Base-by-base conservation (phyloP, 2,329 filamentous ascomycete species). In the Proliferodiscus dingleyae region DNA sequence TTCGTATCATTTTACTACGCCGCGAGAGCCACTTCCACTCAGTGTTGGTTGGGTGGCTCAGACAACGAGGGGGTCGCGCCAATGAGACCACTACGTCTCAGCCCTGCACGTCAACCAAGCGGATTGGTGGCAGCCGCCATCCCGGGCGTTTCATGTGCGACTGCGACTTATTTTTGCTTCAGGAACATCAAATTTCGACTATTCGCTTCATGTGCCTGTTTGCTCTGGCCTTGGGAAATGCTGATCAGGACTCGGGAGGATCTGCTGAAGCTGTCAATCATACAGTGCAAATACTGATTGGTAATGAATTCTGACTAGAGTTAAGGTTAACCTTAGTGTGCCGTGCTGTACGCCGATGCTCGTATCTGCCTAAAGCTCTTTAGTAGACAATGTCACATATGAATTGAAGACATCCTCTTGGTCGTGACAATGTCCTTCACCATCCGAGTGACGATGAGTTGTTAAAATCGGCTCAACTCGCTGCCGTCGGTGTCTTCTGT, bases 1-100 rank as follows among this genome's bases (percentile, higher is more conserved):
- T 42, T 42, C 36, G 23, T 46, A 48, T 33, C 16, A 24, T 40
- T 21, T 18, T 28, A 39, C 49, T 49, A 26, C 46, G 40, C 39
- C 42, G 45, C n/a, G n/a, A n/a, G n/a, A n/a, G n/a, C n/a, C n/a
- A n/a, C n/a, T n/a, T n/a, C 38, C 36, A 32, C 24, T 16, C 37
- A 39, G 13, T 23, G 21, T 24, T 26, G 37, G 21, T n/a, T 40
- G 22, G 38, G 44, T 44, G 47, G 47, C 44, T 46, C 39, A 43
- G 38, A 34, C 43, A 22, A 5, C 21, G 10, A 11, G 21, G 28
- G 11, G 29, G 15, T 11, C 26, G 47, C 38, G 39, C 38, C 38
- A 34, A 34, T 34, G 15, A n/a, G 15, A 15, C 32, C 10, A 16
- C n/a, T n/a, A 6, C 32, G 38, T 41, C 38, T 28, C 38, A 41